phyloP scores from a whole-genome alignment of 768 basidiomycete species.

The Flagelloscypha sp. region DNA sequence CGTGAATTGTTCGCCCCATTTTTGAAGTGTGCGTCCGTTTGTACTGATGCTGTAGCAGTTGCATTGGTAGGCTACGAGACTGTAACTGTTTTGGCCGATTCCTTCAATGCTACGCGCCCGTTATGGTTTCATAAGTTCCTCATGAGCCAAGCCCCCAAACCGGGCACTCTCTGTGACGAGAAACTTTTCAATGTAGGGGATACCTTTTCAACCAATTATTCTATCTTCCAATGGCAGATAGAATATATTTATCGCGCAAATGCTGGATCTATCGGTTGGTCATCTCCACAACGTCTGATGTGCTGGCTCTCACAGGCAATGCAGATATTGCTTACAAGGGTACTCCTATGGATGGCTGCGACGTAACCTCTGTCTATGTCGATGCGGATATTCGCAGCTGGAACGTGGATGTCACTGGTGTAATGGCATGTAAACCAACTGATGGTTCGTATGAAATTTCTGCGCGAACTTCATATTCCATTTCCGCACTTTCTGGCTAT shows the following conservation, averaged over 20 bases:
- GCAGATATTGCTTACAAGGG: slow-evolving; percentile 17
- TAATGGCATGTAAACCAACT: slow-evolving; percentile 10
- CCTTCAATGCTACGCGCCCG: slow-evolving; percentile 18
- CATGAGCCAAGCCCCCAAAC: slow-evolving; percentile 12
- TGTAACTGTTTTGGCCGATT: slow-evolving; percentile 13
- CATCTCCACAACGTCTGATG: too few relatives aligned
- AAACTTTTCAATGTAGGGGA: slow-evolving; percentile 20
- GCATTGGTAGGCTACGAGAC: slow-evolving; percentile 20
- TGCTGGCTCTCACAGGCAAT: slow-evolving; percentile 16
- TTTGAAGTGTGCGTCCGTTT: too few relatives aligned
- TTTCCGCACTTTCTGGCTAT: slow-evolving; percentile 12
- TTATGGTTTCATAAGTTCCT: slow-evolving; percentile 18
- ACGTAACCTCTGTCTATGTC: slow-evolving; percentile 16
- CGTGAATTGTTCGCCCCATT: too few relatives aligned
- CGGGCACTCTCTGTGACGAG: slow-evolving; percentile 19
- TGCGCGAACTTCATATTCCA: slow-evolving; percentile 12
- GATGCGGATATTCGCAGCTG: slow-evolving; percentile 11
- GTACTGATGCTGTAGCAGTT: too few relatives aligned
- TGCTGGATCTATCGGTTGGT: too few relatives aligned
- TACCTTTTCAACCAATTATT: slow-evolving; percentile 18
- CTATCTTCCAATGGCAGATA: slow-evolving; percentile 18
- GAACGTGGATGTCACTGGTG: slow-evolving; percentile 14
- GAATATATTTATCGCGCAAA: slow-evolving; percentile 15
- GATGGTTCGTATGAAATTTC: slow-evolving; percentile 11
- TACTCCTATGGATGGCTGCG: slow-evolving; percentile 17